Base-by-base conservation (phyloP, 2,329 filamentous ascomycete species). In the Ceratocystis eucalypticola region DNA sequence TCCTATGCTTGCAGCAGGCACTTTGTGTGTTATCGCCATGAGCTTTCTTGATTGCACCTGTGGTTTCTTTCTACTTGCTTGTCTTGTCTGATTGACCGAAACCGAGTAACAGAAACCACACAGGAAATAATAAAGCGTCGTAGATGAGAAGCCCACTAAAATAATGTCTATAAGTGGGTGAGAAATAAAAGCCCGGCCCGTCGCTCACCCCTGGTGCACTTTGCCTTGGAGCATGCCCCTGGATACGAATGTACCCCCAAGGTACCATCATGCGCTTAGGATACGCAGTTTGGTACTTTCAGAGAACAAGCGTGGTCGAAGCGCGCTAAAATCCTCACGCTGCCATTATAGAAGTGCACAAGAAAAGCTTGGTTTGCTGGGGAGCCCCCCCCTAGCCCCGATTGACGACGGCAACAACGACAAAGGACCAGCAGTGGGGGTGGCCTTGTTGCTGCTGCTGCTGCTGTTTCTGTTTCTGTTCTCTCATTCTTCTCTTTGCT, bases 221-320 rank as follows among this genome's bases (percentile, higher is more conserved):
- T 48, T 17, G 8, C 30, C 28, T 59, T 59, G 55, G 55, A 5
- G 55, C 17, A 28, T 59, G 55, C 55, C 55, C 55, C 55, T 59
- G 55, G 55, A 59, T 59, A 59, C 55, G 55, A 59, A 59, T 15
- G 55, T 59, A 59, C n/a, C 55, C 7, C 15, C 17, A 8, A 59
- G 17, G 55, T 59, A 59, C 17, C 28, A n/a, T 8, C 10, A n/a
- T 59, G 55, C 55, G 12, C 5, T 6, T 28, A 6, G 6, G 7
- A 17, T 8, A 5, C 1, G 28, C 55, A 30, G 55, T 8, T 17
- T 37, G 55, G 55, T 59, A 59, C 55, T n/a, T 59, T 28, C 5
- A n/a, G 28, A 33, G 7, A 20, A 59, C 55, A 37, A n/a, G n/a
- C 7, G 7, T 37, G 55, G 17, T 59, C 15, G 55, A 59, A n/a